These are phyloP conservation scores for Wickerhamiella cacticola DNA, from an alignment of 805 yeast species.

Conservation along the genomic window DNA sequence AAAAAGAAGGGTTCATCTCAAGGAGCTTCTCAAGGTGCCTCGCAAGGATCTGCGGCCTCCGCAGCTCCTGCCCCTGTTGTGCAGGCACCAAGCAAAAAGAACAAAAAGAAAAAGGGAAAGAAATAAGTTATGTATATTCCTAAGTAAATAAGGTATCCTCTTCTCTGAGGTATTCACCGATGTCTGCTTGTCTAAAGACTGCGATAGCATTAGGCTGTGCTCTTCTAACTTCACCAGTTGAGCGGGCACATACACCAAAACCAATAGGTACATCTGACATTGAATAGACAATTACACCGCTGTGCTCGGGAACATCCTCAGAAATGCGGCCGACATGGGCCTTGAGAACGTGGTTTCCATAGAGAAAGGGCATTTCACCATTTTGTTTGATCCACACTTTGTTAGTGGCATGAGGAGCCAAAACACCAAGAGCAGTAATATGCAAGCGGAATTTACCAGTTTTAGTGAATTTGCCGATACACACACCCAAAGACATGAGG, in stretches of 20 bases:
- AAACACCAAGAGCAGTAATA: conserved; percentile 73
- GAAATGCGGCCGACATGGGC: conserved; percentile 96
- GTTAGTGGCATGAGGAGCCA: conserved; percentile 80
- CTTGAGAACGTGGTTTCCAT: conserved; percentile 91
- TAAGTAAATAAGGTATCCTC: conserved; percentile 90
- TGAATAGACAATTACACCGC: conserved; percentile 82
- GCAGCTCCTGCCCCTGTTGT: conserved; percentile 8
- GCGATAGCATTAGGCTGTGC: conserved; percentile 90
- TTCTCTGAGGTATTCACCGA: conserved; percentile 95
- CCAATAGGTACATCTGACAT: conserved; percentile 92
- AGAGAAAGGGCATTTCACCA: conserved; percentile 97
- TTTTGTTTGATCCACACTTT: conserved; percentile 93
- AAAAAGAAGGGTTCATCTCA: conserved; percentile 42
- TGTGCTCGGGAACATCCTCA: conserved; percentile 96
- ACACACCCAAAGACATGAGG: conserved; percentile 83
- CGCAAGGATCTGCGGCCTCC: conserved; percentile 11
- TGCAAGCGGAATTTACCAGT: conserved; percentile 94
- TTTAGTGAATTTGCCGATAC: conserved; percentile 94
- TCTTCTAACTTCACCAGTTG: conserved; percentile 76
- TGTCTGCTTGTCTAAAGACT: conserved; percentile 93
- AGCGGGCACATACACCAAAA: conserved; percentile 87
- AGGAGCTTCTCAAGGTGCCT: conserved; percentile 33
- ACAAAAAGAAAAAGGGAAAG: conserved; percentile 27
- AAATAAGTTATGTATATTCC: conserved; percentile 17
- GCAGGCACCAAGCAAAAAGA: conserved; percentile 17